A percentile compares a stretch with the other conserved stretches of the same genome.
Conservation (phyloP, 768 basidiomycete genomes). For the Termitomyces heimii region DNA sequence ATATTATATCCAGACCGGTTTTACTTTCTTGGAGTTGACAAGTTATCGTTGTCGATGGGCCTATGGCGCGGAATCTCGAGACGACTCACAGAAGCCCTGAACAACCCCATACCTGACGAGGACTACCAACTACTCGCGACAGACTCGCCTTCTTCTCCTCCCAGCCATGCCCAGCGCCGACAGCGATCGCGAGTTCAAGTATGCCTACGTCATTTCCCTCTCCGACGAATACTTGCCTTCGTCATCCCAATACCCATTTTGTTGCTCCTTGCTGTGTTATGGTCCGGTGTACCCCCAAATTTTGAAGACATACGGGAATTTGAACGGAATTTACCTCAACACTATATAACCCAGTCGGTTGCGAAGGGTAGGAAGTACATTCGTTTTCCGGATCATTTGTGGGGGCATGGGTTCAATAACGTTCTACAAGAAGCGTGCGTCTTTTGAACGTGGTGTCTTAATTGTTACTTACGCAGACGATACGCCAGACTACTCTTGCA, state of each 20-base stretch:
- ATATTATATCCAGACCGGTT: background rate
- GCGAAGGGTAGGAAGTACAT: conserved; percentile 28
- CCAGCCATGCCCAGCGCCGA: conserved; percentile 4
- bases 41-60: conserved; percentile 12
- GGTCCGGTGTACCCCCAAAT: conserved; percentile 19
- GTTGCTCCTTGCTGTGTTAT: conserved; percentile 13
- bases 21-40: background rate
- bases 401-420: conserved; percentile 61
- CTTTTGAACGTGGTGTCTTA: background rate
- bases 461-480: background rate
- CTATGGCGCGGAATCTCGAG: conserved; percentile 15
- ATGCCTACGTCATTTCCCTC: conserved; percentile 11
- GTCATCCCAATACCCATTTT: conserved; percentile 13
- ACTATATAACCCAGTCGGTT: conserved; percentile 10
- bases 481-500: conserved; percentile 39
- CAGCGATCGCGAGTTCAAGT: conserved; percentile 10
- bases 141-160: background rate
- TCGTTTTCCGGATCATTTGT: conserved; percentile 47
- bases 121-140: conserved; percentile 17
- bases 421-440: conserved; percentile 52
- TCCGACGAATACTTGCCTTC: conserved; percentile 14
- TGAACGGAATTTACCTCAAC: conserved; percentile 17
- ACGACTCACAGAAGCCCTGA: conserved; percentile 11
- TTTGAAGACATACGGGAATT: conserved; percentile 16
- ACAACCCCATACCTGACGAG: conserved; percentile 13